Base-by-base conservation (phyloP, 2,329 filamentous ascomycete genomes). In the Talaromyces sp. region DNA sequence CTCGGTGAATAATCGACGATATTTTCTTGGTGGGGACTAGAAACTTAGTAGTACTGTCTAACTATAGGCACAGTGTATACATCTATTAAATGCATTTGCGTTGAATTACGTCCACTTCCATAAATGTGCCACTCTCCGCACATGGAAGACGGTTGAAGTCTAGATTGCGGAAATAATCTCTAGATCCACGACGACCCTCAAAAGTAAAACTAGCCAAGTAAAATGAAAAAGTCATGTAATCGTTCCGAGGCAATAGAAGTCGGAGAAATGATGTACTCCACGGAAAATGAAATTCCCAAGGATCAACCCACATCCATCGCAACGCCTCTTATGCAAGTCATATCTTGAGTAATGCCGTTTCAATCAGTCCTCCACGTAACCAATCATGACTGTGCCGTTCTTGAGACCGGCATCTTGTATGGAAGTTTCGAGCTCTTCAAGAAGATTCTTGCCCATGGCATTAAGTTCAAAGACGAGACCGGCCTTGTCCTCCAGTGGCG, bases 351-450 rank as follows among this genome's bases (percentile, higher is more conserved):
- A n/a, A 22, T 53, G 28, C 30, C 27, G 22, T 30, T n/a, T 36
- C n/a, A 28, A 33, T 64, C 58, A 59, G 54, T 64, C 52, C 22
- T 63, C 88, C 61, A 90, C 76, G 71, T 92, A 96, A 75, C 97
- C 95, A 67, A 99, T 88, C 91, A 97, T 97, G 8, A 99, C 89
- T 0, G 92, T 96, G 3, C 90, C 92, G 71, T 96, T 93, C 80
- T 95, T 96, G 68, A 99, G 76, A 0, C 93, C 92, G 0, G 89
- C 91, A 70, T 92, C 88, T 67, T 86, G 86, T 63, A 99, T 90
- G 0, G 87, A 91, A 65, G 83, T 78, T 55, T 92, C 88, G 55
- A 97, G 80, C 59, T 82, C 78, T 19, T 89, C 87, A 49, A 97
- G 89, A 62, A 99, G 77, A 70, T 99, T 95, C 71, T 88, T 89